Conservation (phyloP, 2,329 filamentous ascomycete species). For the Tolypocladium guangdongense region DNA sequence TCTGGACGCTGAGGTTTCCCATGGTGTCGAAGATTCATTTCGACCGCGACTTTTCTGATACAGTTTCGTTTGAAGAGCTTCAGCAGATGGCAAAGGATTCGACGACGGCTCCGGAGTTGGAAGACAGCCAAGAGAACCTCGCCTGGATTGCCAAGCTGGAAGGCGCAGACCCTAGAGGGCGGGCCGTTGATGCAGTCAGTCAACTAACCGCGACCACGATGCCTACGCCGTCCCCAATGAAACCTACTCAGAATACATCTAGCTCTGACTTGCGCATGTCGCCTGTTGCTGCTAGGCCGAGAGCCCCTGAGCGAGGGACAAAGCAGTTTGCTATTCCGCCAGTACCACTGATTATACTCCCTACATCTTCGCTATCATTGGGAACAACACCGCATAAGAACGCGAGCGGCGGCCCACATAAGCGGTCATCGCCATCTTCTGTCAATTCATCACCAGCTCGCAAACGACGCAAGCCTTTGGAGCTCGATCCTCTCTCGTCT, state of each 20-base stretch:
- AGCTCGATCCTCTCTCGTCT: background rate
- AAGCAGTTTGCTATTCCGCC: background rate
- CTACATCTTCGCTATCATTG: conserved; percentile 5
- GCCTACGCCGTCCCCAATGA: conserved; percentile 21
- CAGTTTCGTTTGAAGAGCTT: conserved; percentile 58
- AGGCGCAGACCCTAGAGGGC: conserved; percentile 34
- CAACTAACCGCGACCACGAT: conserved; percentile 32
- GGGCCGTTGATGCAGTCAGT: conserved; percentile 30
- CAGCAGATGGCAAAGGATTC: conserved; percentile 54
- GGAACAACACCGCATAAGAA: background rate
- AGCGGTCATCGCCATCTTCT: background rate
- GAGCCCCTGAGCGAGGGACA: background rate
- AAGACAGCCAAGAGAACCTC: conserved; percentile 49
- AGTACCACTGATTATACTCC: conserved; percentile 4
- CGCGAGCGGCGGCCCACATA: conserved; percentile 3
- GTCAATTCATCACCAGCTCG: conserved; percentile 1
- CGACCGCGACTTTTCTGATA: conserved; percentile 60
- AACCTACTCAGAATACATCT: conserved; percentile 12
- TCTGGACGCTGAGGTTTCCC: conserved; percentile 69
- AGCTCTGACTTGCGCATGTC: background rate
- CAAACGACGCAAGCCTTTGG: conserved; percentile 9
- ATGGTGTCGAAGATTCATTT: conserved; percentile 65
- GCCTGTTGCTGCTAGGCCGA: background rate
- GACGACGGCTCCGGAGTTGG: conserved; percentile 33
- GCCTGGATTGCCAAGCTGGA: conserved; percentile 53